Conservation (phyloP, 495 filamentous ascomycete genomes). For the Annulohypoxylon moriforme region DNA sequence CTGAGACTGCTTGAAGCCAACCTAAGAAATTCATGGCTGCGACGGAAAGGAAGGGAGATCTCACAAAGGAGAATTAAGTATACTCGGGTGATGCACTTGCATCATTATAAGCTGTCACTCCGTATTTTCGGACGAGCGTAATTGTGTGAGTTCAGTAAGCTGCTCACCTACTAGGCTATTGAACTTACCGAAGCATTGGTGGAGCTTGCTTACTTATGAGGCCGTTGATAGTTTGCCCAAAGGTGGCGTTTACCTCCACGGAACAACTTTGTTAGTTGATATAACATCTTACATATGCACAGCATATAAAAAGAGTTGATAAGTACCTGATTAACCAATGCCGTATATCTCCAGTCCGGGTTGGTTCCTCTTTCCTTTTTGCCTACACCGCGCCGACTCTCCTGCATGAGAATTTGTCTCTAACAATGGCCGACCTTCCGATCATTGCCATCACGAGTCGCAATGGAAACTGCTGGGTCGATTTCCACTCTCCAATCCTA, state of each 20-base stretch:
- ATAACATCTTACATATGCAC: background rate
- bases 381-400: too few relatives aligned
- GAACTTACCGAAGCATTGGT: background rate
- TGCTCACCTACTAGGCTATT: background rate
- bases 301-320: background rate
- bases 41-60: background rate
- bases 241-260: background rate
- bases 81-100: background rate
- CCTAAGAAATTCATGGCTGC: background rate
- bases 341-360: too few relatives aligned
- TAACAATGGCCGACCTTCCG: too few relatives aligned
- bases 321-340: too few relatives aligned
- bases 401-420: too few relatives aligned
- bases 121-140: background rate
- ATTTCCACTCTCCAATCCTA: background rate
- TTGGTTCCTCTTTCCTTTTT: too few relatives aligned
- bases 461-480: too few relatives aligned
- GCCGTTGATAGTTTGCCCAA: background rate
- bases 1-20: background rate
- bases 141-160: background rate
- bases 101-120: background rate
- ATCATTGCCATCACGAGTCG: too few relatives aligned
- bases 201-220: background rate
- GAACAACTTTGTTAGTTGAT: background rate
- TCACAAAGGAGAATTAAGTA: background rate